These are phyloP conservation scores for Apophysomyces variabilis DNA, from an alignment of 371 early-diverging fungal genomes.

Conservation along the genomic window DNA sequence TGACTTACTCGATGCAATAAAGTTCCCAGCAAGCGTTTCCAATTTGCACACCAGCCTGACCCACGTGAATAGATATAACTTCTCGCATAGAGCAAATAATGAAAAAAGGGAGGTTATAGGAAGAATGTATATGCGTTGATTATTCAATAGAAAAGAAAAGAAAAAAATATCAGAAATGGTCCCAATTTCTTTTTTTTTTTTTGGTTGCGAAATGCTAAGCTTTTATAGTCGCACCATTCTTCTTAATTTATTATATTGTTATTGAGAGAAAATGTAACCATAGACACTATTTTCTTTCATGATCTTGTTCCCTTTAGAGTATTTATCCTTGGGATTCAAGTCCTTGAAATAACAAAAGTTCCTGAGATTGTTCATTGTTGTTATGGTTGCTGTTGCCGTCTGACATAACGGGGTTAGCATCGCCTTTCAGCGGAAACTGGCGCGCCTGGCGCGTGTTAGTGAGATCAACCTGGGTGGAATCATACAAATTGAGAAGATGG, in stretches of 20 bases:
- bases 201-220: too few species aligned
- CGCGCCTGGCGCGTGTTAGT: neutral
- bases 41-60: slow-evolving; percentile 99
- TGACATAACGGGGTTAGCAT: neutral
- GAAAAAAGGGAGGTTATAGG: slow-evolving; percentile 20
- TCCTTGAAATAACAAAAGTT: slow-evolving; percentile 24
- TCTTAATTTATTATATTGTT: neutral
- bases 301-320: too few species aligned
- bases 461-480: neutral
- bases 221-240: slow-evolving; percentile 9
- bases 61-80: slow-evolving; percentile 95
- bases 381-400: slow-evolving; percentile 12
- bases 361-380: slow-evolving; percentile 19
- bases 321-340: slow-evolving; percentile 17
- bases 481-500: slow-evolving; percentile 6
- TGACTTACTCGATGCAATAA: slow-evolving; percentile 73
- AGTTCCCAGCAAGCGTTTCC: slow-evolving; percentile 99
- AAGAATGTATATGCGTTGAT: slow-evolving; percentile 11
- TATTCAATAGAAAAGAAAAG: slow-evolving; percentile 29
- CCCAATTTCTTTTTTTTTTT: neutral
- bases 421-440: neutral
- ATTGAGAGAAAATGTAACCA: neutral
- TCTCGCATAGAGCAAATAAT: slow-evolving; percentile 84
- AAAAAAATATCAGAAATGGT: neutral
- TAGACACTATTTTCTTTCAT: neutral